Evolutionary conservation across 257 asterid genomes (phyloP), one percentile per base, ranked within the genome.

Genomic region (Ajuga chamaepitys): DNA sequence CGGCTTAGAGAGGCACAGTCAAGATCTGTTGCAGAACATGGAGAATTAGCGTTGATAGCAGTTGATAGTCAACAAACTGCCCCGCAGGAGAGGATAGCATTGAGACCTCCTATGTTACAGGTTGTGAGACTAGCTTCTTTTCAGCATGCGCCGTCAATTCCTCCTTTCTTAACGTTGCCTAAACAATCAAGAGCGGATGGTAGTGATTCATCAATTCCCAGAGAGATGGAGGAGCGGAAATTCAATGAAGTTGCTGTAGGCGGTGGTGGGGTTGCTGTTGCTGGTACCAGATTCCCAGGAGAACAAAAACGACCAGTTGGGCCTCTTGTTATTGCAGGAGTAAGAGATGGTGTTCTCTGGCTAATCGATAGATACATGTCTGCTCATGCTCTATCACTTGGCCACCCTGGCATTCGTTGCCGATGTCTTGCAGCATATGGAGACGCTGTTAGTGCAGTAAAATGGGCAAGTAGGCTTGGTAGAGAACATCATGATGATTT

Each of bases 341-440:
- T 94, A 38, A 87, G 88, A 74, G 99, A 94, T 78, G 96, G 99
- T 69, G 97, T 82, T 67, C 91, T 94, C 42, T 94, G 99, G 99
- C 81, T 94, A 26, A 77, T 94, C 38, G 99, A 94, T 77, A 77
- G 96, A 71, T 88, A 88, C 81, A 94, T 94, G 97, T 79, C 82
- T 60, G 96, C 97, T 65, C 99, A 94, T 79, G 99, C 99, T 51
- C 82, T 94, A 77, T 90, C 99, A 57, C 95, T 94, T 44, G 77
- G 87, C 81, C 99, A 94, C 81, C 99, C 97, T 24, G 99, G 99
- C 67, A 88, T 94, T 62, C 96, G 95, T 40, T 94, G 97, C 75
- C 82, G 99, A 56, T 94, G 99, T 73, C 95, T 94, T 70, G 99
- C 99, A 58, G 99, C 99, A 58, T 85, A 90, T 75, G 99, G 99